Evolutionary conservation across 257 asterid species (phyloP).

Genomic region (Leonotis leonurus): DNA sequence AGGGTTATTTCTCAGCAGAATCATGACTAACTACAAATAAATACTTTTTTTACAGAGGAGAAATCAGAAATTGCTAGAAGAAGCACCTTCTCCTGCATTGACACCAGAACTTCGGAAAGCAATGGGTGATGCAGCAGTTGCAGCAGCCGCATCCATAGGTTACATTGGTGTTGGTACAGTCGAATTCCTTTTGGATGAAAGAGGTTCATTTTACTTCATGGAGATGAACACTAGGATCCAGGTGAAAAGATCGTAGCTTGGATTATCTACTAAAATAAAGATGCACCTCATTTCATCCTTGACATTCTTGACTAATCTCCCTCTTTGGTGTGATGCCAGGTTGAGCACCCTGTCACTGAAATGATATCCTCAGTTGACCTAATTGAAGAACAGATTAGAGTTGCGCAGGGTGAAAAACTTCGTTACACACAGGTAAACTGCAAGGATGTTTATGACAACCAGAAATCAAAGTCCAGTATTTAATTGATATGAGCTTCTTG

Average conservation of each 20-base stretch:
- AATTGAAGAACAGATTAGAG: conserved; percentile 94
- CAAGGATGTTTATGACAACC: background rate
- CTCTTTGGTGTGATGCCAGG: conserved; percentile 37
- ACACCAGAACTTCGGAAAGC: conserved; percentile 88
- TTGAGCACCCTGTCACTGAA: conserved; percentile 99
- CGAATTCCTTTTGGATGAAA: conserved; percentile 95
- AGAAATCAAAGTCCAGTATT: background rate
- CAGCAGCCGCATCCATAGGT: conserved; percentile 99
- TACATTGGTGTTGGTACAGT: conserved; percentile 93
- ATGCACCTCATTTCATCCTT: background rate
- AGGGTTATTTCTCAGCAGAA: background rate
- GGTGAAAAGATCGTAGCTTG: conserved; percentile 37
- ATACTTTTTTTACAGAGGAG: conserved; percentile 56
- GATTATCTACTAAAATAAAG: conserved; percentile 9
- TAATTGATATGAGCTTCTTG: conserved; percentile 7
- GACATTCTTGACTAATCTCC: conserved; percentile 1
- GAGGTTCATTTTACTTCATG: conserved; percentile 97
- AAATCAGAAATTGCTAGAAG: conserved; percentile 94
- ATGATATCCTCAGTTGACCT: conserved; percentile 98
- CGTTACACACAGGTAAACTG: conserved; percentile 65
- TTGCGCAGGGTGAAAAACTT: conserved; percentile 90
- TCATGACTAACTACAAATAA: background rate
- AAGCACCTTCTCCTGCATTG: conserved; percentile 99
- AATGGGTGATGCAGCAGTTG: conserved; percentile 99
- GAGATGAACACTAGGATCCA: conserved; percentile 99